A percentile compares a stretch with the other conserved stretches of the same genome.
Evolutionary conservation across 73 alveolate genomes (phyloP).

Genomic region (Paramecium primaurelia): DNA sequence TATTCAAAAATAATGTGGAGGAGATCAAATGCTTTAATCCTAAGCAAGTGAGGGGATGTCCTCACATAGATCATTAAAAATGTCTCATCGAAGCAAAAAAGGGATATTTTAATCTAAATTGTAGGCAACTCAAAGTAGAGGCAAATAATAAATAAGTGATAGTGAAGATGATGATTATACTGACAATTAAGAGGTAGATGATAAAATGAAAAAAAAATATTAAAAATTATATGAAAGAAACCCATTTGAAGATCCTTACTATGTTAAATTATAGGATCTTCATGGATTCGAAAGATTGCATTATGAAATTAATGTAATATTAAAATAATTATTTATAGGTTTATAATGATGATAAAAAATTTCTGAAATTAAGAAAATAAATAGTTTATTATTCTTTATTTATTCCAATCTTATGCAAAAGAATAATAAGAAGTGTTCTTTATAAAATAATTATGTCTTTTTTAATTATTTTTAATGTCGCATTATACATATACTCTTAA

Average conservation of each 20-base stretch:
- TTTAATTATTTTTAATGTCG: neutral
- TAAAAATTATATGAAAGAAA: neutral
- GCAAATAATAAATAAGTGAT: neutral
- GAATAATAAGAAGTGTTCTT: neutral
- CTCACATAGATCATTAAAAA: neutral
- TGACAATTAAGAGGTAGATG: neutral
- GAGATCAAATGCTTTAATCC: neutral
- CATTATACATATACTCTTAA: neutral
- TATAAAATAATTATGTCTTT: neutral
- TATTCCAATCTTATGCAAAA: slow-evolving; percentile 5
- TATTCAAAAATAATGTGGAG: neutral
- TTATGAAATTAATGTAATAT: neutral
- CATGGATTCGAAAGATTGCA: neutral
- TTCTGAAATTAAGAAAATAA: neutral
- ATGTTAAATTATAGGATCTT: neutral
- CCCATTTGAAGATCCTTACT: neutral
- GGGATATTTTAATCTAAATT: neutral
- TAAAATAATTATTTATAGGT: neutral
- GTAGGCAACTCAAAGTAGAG: neutral
- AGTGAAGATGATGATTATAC: neutral
- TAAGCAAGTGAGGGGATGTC: neutral
- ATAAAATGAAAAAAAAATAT: neutral
- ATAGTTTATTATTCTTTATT: neutral
- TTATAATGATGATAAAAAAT: neutral
- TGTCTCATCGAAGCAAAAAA: neutral